Evolutionary conservation across 352 stramenopile genomes (phyloP), one percentile per base, ranked within the genome.

Genomic region (Phytopythium aichiense): DNA sequence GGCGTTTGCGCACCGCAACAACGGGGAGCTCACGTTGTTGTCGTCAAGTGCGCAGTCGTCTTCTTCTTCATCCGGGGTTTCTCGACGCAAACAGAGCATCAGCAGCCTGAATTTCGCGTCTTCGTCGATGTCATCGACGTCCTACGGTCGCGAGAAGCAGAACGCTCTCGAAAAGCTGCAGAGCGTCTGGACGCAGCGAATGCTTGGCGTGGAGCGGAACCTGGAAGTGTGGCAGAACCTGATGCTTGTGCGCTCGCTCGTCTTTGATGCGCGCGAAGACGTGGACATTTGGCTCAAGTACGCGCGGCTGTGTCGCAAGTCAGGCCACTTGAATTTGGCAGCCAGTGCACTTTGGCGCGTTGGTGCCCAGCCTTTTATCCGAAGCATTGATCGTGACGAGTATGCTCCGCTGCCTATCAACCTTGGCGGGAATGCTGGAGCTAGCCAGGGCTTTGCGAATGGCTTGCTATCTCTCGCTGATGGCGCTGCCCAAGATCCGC

Each of bases 231-330:
- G 93, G 94, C 93, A 98, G 60, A 89, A 84, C 58, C 92, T 99
- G 50, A 94, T 99, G 70, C 87, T 97, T 45, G 93, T 99, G 45
- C 89, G 96, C 51, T 97, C 92, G 13, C 78, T 98, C 7, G 88
- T 98, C 13, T 87, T 98, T 23, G 77, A 96, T 50, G 77, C 88
- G 1, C 80, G 79, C 40, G 91, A 98, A 69, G 89, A 98, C 45
- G 78, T 97, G 5, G 81, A 98, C 42, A 92, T 96, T 40, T 98
- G 93, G 92, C 79, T 98, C 35, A 96, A 98, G 57, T 98, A 98
- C 66, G 90, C 95, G 35, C 89, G 88, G 0, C 65, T 98, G 35
- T 98, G 94, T 28, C 76, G 94, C 43, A 95, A 98, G 61, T 96
- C 81, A 28, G 89, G 88, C 2, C 93, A 97, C 53, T 66, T 95